phyloP scores from a whole-genome alignment of 2,329 filamentous ascomycete species.

The Echinosphaeria canescens region DNA sequence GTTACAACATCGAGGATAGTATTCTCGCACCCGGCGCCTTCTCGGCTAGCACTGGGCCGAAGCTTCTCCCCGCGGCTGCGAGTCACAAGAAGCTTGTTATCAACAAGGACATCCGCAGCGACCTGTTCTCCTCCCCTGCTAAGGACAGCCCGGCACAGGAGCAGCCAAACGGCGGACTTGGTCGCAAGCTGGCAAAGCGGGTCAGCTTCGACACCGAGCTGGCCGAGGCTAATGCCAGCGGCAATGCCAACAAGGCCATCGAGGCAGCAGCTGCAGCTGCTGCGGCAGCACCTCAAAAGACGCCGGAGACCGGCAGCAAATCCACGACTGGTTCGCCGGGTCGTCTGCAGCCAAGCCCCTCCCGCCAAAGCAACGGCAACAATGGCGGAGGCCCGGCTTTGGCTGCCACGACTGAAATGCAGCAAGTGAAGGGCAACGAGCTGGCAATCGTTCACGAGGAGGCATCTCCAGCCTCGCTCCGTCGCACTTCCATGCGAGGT shows the following conservation, averaged over 20 bases:
- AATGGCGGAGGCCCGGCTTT: constrained; percentile 17
- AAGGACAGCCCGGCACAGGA: constrained; percentile 24
- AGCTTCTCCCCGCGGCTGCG: constrained; percentile 42
- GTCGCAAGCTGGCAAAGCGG: constrained; percentile 50
- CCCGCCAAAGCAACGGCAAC: constrained; percentile 6
- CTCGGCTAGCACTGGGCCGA: constrained; percentile 40
- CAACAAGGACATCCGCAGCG: constrained; percentile 64
- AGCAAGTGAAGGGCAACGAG: constrained; percentile 53
- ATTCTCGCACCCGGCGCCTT: constrained; percentile 74
- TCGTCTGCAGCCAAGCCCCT: too few species aligned
- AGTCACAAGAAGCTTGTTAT: constrained; percentile 85
- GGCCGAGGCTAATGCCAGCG: constrained; percentile 20
- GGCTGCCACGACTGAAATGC: constrained; percentile 29
- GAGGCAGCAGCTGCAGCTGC: constrained; percentile 11
- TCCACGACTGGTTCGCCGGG: too few species aligned
- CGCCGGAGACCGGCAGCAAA: constrained; percentile 10
- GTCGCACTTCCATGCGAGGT: too few species aligned
- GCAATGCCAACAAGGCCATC: constrained; percentile 16
- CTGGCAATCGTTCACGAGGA: constrained; percentile 64
- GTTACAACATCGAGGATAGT: constrained; percentile 65
- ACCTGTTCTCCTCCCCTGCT: constrained; percentile 39
- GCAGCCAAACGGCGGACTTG: constrained; percentile 12
- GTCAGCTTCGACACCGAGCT: constrained; percentile 74
- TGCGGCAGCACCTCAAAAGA: constrained; percentile 9
- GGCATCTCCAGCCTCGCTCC: constrained; percentile 16